phyloP scores from a whole-genome alignment of 2,329 filamentous ascomycete species.

The Colletotrichum destructivum region DNA sequence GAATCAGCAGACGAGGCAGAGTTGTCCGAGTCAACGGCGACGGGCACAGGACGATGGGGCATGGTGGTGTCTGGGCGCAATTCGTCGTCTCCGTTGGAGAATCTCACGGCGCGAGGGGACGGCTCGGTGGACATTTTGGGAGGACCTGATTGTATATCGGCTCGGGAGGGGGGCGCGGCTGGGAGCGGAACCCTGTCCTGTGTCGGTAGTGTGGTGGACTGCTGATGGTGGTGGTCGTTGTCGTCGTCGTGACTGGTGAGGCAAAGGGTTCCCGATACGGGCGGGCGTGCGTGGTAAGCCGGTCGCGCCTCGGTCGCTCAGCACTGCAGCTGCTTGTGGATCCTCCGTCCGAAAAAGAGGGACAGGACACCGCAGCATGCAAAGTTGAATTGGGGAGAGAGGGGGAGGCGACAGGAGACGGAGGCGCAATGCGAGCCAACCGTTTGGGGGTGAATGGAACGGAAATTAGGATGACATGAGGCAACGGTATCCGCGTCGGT shows the following conservation, averaged over 20 bases:
- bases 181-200: neutral
- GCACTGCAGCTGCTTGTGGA: constrained; percentile 38
- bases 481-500: constrained; percentile 37
- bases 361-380: constrained; percentile 37
- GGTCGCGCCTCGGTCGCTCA: constrained; percentile 38
- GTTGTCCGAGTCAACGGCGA: constrained; percentile 62
- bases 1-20: constrained; percentile 64
- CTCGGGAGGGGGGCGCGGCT: neutral
- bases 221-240: constrained; percentile 8
- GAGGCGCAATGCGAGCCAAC: constrained; percentile 20
- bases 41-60: constrained; percentile 53
- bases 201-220: neutral
- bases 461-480: constrained; percentile 41
- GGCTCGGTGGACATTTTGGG: constrained; percentile 56
- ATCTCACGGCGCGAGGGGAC: constrained; percentile 71
- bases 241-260: constrained; percentile 3
- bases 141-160: constrained; percentile 27
- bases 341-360: constrained; percentile 40
- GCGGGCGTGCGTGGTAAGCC: constrained; percentile 28
- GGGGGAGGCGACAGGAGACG: constrained; percentile 29
- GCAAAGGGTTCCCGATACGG: constrained; percentile 28
- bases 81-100: constrained; percentile 66
- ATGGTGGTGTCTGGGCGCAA: constrained; percentile 59
- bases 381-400: constrained; percentile 6
- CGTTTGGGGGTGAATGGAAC: constrained; percentile 30